These are phyloP conservation scores for Paramecium primaurelia DNA, from an alignment of 73 alveolate genomes.

Conservation along the genomic window DNA sequence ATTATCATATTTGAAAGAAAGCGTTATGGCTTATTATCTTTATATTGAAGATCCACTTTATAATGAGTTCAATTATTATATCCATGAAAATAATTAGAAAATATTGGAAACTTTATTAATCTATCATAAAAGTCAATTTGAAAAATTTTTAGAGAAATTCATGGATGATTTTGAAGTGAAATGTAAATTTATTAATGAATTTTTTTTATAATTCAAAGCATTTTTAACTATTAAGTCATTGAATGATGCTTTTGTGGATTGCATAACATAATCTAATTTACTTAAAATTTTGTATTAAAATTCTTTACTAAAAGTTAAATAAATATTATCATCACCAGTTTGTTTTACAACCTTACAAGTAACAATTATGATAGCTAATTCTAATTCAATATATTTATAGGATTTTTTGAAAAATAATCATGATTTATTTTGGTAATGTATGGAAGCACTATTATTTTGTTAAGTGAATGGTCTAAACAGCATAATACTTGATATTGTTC, in stretches of 20 bases:
- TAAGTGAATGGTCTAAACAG: neutral
- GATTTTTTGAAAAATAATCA: neutral
- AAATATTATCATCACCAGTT: neutral
- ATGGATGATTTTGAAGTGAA: neutral
- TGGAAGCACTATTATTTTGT: neutral
- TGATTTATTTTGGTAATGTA: neutral
- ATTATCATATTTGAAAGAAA: slow-evolving; percentile 1
- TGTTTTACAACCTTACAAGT: neutral
- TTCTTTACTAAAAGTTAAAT: neutral
- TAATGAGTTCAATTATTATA: neutral
- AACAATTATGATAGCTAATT: neutral
- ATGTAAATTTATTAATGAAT: slow-evolving; percentile 17
- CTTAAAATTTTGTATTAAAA: neutral
- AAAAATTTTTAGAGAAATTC: neutral
- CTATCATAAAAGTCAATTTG: neutral
- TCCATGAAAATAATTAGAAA: neutral
- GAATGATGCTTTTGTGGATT: neutral
- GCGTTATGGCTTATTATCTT: slow-evolving; percentile 20
- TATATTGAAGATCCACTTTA: slow-evolving; percentile 3
- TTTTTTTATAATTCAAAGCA: neutral
- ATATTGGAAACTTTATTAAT: neutral
- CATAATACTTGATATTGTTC: neutral
- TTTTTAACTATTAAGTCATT: neutral
- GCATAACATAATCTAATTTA: neutral
- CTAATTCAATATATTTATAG: neutral